These are phyloP conservation scores for Mucor plumbeus DNA, from an alignment of 371 early-diverging fungal species.

Conservation along the genomic window DNA sequence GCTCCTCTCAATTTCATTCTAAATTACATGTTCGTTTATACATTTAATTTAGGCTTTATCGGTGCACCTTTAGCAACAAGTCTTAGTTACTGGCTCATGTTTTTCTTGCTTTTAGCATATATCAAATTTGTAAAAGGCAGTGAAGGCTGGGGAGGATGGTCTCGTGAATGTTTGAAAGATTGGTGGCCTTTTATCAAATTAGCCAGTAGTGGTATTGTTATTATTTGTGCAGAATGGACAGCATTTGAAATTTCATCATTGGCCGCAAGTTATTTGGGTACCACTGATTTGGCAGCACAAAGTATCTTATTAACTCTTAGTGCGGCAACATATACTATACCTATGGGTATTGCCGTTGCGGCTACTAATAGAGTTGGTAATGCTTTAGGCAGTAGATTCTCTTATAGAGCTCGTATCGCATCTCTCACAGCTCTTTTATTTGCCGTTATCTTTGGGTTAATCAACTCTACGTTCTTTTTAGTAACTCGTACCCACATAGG, in stretches of 20 bases:
- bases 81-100: constrained; percentile 76
- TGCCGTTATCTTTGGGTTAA: constrained; percentile 45
- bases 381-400: constrained; percentile 59
- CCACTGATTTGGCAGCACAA: constrained; percentile 83
- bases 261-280: constrained; percentile 78
- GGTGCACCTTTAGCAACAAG: constrained; percentile 87
- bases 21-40: constrained; percentile 79
- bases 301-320: constrained; percentile 78
- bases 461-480: constrained; percentile 46
- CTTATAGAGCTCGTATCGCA: constrained; percentile 51
- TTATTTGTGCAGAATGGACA: constrained; percentile 82
- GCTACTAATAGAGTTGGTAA: constrained; percentile 86
- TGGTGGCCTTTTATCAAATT: constrained; percentile 74
- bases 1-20: constrained; percentile 77
- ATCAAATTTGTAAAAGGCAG: constrained; percentile 69
- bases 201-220: constrained; percentile 73
- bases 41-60: constrained; percentile 72
- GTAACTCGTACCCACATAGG: constrained; percentile 58
- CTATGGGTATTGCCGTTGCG: constrained; percentile 75
- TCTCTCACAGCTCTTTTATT: constrained; percentile 54
- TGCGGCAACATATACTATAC: constrained; percentile 73
- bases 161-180: constrained; percentile 64
- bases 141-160: constrained; percentile 88
- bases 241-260: constrained; percentile 51
- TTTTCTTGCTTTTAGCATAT: constrained; percentile 66